A percentile compares a stretch with the other conserved stretches of the same genome.
Conservation (phyloP, 345 rosid genomes). For the Noccaea bulbosa region DNA sequence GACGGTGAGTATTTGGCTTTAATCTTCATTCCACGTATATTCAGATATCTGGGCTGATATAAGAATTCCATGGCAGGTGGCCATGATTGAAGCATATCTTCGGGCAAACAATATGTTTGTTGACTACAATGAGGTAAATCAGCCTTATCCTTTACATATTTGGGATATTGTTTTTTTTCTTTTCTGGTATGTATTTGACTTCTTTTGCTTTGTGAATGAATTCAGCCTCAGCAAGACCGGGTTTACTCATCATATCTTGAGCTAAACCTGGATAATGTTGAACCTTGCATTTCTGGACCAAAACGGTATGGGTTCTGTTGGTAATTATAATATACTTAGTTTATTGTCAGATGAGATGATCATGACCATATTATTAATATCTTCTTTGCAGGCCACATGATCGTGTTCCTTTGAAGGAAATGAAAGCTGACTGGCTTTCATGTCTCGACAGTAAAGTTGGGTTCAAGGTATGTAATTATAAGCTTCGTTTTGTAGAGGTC, state of each 20-base stretch:
- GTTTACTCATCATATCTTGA: conserved; percentile 67
- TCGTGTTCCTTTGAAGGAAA: conserved; percentile 80
- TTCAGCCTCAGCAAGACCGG: conserved; percentile 44
- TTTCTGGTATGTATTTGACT: conserved; percentile 9
- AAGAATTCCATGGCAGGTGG: conserved; percentile 30
- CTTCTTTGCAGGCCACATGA: conserved; percentile 81
- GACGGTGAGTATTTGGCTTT: conserved; percentile 61
- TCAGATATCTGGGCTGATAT: conserved; percentile 6
- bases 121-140: conserved; percentile 79
- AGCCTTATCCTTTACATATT: conserved; percentile 20
- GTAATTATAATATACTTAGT: background rate
- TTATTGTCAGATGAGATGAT: background rate
- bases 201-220: conserved; percentile 20
- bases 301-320: conserved; percentile 65
- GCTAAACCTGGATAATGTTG: conserved; percentile 75
- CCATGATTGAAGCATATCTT: conserved; percentile 82
- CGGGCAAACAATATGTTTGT: conserved; percentile 92
- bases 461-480: conserved; percentile 64
- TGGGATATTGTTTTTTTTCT: background rate
- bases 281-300: conserved; percentile 92
- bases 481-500: background rate
- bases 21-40: background rate
- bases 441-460: conserved; percentile 87
- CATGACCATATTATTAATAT: conserved; percentile 6
- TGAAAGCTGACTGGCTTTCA: conserved; percentile 95